Conservation (phyloP, 805 yeast genomes). For the Pichia nanzhaoensis region DNA sequence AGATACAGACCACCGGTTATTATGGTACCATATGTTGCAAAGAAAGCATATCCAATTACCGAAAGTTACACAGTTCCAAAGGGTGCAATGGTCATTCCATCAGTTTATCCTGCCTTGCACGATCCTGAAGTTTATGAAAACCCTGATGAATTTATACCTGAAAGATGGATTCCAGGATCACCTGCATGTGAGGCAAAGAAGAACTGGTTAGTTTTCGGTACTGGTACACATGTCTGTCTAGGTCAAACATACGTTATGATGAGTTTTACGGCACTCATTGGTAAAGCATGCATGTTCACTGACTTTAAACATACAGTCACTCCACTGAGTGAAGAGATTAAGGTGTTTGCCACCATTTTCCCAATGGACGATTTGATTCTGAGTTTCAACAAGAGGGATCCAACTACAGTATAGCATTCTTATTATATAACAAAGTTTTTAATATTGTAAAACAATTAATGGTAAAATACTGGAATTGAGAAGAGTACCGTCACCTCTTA, state of each 20-base stretch:
- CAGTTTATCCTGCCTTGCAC: slow-evolving; percentile 91
- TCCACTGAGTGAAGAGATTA: slow-evolving; percentile 79
- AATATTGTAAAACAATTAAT: neutral
- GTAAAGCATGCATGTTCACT: slow-evolving; percentile 77
- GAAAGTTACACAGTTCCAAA: slow-evolving; percentile 87
- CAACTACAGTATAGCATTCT: slow-evolving; percentile 20
- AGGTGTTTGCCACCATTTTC: slow-evolving; percentile 96
- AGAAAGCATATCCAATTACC: slow-evolving; percentile 77
- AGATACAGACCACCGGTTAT: slow-evolving; percentile 96
- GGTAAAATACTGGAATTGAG: too few relatives aligned
- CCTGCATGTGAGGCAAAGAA: slow-evolving; percentile 68
- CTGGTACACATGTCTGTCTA: slow-evolving; percentile 94
- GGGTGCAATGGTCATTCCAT: slow-evolving; percentile 96
- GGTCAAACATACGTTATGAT: slow-evolving; percentile 93
- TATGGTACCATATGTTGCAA: slow-evolving; percentile 96
- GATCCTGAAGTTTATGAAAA: slow-evolving; percentile 95
- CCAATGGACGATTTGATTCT: slow-evolving; percentile 91
- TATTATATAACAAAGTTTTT: too few relatives aligned
- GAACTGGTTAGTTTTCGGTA: slow-evolving; percentile 95
- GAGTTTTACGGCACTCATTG: slow-evolving; percentile 83
- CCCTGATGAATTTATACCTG: slow-evolving; percentile 93
- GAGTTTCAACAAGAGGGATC: slow-evolving; percentile 64
- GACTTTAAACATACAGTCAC: slow-evolving; percentile 83
- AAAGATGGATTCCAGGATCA: slow-evolving; percentile 84
- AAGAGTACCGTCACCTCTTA: too few relatives aligned